Conservation (phyloP, 2,329 filamentous ascomycete species). For the Arthroderma sp. region DNA sequence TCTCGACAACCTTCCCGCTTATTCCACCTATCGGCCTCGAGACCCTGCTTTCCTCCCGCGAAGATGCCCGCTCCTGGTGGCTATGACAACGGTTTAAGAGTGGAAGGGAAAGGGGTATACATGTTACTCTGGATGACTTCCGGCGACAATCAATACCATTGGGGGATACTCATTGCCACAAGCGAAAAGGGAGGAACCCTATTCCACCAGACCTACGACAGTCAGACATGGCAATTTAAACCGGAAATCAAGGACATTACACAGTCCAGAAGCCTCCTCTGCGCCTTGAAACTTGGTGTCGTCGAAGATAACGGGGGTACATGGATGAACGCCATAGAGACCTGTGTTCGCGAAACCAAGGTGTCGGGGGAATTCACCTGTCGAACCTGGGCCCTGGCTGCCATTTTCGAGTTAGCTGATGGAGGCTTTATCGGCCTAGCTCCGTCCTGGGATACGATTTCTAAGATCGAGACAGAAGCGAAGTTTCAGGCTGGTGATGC, state of each 20-base stretch:
- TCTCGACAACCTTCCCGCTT: too few relatives aligned
- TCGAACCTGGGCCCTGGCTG: conserved; percentile 14
- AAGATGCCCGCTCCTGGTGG: too few relatives aligned
- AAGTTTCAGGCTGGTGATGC: background rate
- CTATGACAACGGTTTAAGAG: conserved; percentile 1
- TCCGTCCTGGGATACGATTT: conserved; percentile 12
- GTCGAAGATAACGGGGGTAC: conserved; percentile 11
- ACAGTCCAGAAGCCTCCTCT: conserved; percentile 8
- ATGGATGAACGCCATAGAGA: conserved; percentile 12
- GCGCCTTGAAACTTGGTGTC: conserved; percentile 12
- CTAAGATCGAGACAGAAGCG: conserved; percentile 12
- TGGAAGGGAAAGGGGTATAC: conserved; percentile 14
- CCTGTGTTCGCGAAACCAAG: conserved; percentile 11
- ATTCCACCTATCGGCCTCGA: too few relatives aligned
- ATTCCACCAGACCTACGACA: conserved; percentile 11
- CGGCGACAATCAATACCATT: conserved; percentile 9
- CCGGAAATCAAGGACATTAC: conserved; percentile 7
- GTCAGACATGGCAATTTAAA: conserved; percentile 7
- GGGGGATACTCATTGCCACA: conserved; percentile 13
- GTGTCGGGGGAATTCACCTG: conserved; percentile 11
- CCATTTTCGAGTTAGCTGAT: conserved; percentile 13
- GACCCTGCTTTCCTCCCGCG: too few relatives aligned
- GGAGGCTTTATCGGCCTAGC: conserved; percentile 13
- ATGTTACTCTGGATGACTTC: conserved; percentile 11
- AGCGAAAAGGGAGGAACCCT: conserved; percentile 9